Conservation (phyloP, 2,329 filamentous ascomycete genomes). For the Rhynchosporium agropyri region DNA sequence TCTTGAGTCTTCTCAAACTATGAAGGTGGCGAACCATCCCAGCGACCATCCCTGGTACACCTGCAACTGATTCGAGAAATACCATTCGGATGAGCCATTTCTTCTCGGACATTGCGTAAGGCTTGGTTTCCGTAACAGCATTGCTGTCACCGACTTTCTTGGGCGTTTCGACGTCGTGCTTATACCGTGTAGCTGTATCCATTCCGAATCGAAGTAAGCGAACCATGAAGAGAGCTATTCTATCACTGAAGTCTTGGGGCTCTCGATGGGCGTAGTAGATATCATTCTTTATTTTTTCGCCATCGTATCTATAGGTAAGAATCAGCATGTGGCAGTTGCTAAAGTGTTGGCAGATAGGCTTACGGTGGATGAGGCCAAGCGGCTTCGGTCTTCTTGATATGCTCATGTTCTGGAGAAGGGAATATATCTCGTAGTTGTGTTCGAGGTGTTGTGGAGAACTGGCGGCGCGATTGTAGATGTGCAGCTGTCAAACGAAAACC, state of each 20-base stretch:
- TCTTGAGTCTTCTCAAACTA: constrained; percentile 80
- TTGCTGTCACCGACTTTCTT: constrained; percentile 49
- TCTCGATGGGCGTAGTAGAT: constrained; percentile 78
- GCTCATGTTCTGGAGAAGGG: constrained; percentile 38
- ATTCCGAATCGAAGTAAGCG: constrained; percentile 76
- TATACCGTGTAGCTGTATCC: constrained; percentile 80
- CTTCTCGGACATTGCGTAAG: constrained; percentile 73
- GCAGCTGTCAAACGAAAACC: constrained; percentile 25
- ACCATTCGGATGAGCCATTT: constrained; percentile 92
- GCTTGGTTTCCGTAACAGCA: constrained; percentile 51
- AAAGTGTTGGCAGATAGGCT: constrained; percentile 4
- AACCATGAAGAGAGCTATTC: constrained; percentile 75
- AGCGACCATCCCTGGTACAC: constrained; percentile 95
- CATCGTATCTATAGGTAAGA: constrained; percentile 61
- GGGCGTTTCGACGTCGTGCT: constrained; percentile 62
- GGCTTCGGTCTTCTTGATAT: constrained; percentile 62
- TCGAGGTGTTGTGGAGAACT: constrained; percentile 38
- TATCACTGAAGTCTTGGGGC: constrained; percentile 73
- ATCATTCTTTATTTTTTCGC: constrained; percentile 72
- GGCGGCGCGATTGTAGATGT: constrained; percentile 27
- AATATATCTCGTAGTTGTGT: constrained; percentile 40
- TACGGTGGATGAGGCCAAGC: constrained; percentile 59
- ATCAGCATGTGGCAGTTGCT: neutral
- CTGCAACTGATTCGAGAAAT: constrained; percentile 92
- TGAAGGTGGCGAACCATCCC: constrained; percentile 91